Conservation (phyloP, 768 basidiomycete species). For the Dacryopinax spathularia region DNA sequence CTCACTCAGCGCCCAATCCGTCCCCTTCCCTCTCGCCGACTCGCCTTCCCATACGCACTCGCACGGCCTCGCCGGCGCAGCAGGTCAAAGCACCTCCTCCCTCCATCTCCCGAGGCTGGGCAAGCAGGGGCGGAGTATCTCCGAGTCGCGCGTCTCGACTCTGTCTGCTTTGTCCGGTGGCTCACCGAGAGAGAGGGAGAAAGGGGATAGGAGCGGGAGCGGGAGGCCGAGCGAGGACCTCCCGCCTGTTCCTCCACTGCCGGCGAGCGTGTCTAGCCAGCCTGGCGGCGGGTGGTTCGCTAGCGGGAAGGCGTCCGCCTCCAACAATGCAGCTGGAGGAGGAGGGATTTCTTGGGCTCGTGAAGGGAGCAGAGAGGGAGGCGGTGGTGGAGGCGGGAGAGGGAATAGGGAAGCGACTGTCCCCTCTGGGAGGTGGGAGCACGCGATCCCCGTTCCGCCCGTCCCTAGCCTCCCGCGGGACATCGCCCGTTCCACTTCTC, state of each 20-base stretch:
- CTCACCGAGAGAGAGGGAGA: neutral
- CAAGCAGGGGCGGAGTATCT: neutral
- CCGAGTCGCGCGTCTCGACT: neutral
- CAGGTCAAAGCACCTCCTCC: neutral
- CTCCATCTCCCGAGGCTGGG: neutral
- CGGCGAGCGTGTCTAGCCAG: neutral
- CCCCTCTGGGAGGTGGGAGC: neutral
- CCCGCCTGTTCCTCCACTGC: neutral
- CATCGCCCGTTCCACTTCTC: neutral
- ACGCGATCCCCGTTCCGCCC: neutral
- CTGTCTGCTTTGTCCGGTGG: neutral
- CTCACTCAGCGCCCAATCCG: neutral
- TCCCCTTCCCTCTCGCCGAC: neutral
- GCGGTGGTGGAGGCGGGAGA: neutral
- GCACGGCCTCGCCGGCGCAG: neutral
- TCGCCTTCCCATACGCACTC: neutral
- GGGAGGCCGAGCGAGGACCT: neutral
- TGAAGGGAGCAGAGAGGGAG: neutral
- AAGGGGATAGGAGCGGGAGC: neutral
- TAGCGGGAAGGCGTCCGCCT: neutral
- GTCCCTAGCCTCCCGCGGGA: neutral
- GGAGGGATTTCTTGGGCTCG: no score
- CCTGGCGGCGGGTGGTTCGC: neutral
- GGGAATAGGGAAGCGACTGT: neutral
- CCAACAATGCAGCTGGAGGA: neutral